Base-by-base conservation (phyloP, 352 stramenopile genomes). In the Elongisporangium undulatum region DNA sequence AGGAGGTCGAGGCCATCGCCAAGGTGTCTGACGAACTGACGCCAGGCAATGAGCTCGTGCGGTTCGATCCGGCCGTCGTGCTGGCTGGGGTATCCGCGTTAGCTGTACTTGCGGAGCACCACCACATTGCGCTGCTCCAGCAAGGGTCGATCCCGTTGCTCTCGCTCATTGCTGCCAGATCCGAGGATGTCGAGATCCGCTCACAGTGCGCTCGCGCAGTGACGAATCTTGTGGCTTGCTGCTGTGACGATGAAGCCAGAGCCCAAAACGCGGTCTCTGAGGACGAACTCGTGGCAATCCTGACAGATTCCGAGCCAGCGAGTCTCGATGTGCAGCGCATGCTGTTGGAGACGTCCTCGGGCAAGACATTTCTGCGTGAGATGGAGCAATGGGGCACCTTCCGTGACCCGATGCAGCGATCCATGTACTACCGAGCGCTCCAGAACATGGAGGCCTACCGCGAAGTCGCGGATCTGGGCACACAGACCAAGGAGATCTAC, bases 1-100 rank as follows among this genome's bases (percentile, higher is more conserved):
- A 84, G 34, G 64, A 95, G 71, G 84, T 93, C 50, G 85, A 95
- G 55, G 61, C 79, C 26, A 90, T 92, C 19, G 85, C 83, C 4
- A 59, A 82, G 24, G 57, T 95, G 4, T 88, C 83, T n/a, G 70
- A 85, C 24, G 85, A 91, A 16, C 29, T 91, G 23, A 90, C 85
- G 3, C 82, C 85, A 17, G 85, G 85, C 19, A 90, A 93, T 53
- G 82, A 92, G 55, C 73, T 75, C 29, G 71, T 95, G 51, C 48
- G 79, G 3, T 93, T 89, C 53, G 86, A 87, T 53, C 74, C 78
- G 1, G 77, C 74, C 2, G 82, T 92, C 12, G 77, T 95, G 17
- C 77, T 91, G 45, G 72, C 81, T 7, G 86, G 86, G 0, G 76
- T 77, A 3, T 84, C 69, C 10, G 86, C 86, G 19, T 56, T 95